These are phyloP conservation scores for Hirschfeldia incana DNA, from an alignment of 345 rosid genomes.

Conservation along the genomic window DNA sequence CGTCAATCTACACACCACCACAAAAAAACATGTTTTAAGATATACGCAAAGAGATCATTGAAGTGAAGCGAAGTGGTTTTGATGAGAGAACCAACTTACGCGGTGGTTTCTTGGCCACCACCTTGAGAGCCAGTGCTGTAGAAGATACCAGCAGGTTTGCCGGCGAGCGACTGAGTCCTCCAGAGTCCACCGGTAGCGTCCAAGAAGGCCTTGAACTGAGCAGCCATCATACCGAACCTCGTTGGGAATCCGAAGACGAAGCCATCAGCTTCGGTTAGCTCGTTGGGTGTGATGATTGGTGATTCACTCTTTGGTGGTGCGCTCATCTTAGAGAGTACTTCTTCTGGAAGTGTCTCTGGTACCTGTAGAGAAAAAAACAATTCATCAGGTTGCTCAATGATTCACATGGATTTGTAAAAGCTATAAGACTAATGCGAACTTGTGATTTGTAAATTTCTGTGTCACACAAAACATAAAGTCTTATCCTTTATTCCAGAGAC, in stretches of 20 bases:
- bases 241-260: constrained; percentile 94
- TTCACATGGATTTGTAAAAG: not conserved
- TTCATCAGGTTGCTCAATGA: constrained; percentile 2
- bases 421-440: not conserved
- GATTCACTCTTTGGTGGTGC: constrained; percentile 88
- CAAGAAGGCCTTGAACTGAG: constrained; percentile 93
- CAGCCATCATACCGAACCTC: constrained; percentile 98
- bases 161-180: constrained; percentile 93
- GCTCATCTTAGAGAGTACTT: constrained; percentile 81
- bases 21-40: not conserved
- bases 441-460: not conserved
- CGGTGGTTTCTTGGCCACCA: constrained; percentile 97
- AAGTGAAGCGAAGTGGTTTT: constrained; percentile 7
- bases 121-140: constrained; percentile 99
- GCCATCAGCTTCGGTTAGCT: constrained; percentile 91
- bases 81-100: constrained; percentile 54
- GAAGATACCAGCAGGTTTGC: constrained; percentile 96
- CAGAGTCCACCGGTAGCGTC: constrained; percentile 95
- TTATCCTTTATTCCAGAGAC: not conserved
- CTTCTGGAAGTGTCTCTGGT: constrained; percentile 84
- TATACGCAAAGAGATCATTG: not conserved
- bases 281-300: constrained; percentile 70
- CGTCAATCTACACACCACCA: constrained; percentile 58
- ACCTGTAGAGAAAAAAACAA: constrained; percentile 47
- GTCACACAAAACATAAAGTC: not conserved